A percentile compares a stretch with the other conserved stretches of the same genome.
Conservation (phyloP, 1,284 basidiomycete species). For the Leccinum colubrinum region DNA sequence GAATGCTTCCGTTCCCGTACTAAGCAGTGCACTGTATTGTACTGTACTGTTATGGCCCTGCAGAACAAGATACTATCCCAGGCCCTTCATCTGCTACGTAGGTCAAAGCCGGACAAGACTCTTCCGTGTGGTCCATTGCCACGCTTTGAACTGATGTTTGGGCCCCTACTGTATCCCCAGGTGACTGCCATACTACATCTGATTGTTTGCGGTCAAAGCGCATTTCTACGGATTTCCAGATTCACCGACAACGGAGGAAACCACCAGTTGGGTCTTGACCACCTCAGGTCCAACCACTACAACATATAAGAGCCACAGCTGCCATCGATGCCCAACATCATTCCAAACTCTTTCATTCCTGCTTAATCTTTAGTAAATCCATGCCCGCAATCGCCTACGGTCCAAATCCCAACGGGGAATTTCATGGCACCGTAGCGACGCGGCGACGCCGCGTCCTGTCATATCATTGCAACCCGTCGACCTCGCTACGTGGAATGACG, state of each 20-base stretch:
- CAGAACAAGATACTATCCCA: too few species aligned
- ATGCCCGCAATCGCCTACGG: slow-evolving; percentile 4
- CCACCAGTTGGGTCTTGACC: slow-evolving; percentile 13
- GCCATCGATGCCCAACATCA: neutral
- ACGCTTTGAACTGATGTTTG: neutral
- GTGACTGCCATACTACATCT: neutral
- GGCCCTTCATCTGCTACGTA: neutral
- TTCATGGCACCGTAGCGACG: neutral
- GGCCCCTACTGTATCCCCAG: neutral
- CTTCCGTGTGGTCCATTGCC: neutral
- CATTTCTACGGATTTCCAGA: slow-evolving; percentile 5
- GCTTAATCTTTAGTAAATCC: neutral
- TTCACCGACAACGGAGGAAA: slow-evolving; percentile 15
- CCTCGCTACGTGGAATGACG: slow-evolving; percentile 28
- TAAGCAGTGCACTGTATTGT: slow-evolving; percentile 5
- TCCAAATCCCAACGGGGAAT: neutral
- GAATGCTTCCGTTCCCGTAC: slow-evolving; percentile 20
- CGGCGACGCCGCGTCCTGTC: neutral
- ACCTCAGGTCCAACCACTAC: slow-evolving; percentile 1
- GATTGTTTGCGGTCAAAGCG: slow-evolving; percentile 25
- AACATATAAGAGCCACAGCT: slow-evolving; percentile 20
- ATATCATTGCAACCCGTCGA: slow-evolving; percentile 22
- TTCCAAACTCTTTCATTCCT: neutral
- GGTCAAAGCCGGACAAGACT: neutral
- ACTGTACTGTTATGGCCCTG: too few species aligned